phyloP scores from a whole-genome alignment of 2,329 filamentous ascomycete species.

The Xylaria multiplex region DNA sequence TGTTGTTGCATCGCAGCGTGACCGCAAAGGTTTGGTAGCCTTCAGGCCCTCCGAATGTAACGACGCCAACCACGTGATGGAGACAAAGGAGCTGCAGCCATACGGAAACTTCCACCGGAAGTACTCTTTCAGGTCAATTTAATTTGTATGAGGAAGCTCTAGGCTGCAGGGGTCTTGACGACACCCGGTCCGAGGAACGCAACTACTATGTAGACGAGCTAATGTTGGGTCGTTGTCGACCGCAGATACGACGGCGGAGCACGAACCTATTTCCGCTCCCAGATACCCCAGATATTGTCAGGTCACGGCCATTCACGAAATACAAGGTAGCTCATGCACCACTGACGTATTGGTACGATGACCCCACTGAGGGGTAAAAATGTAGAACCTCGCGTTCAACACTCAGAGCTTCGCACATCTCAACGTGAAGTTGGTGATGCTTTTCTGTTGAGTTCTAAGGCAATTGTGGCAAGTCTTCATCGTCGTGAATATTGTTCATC shows the following conservation, averaged over 20 bases:
- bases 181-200: conserved; percentile 25
- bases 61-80: conserved; percentile 37
- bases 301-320: conserved; percentile 23
- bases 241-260: conserved; percentile 36
- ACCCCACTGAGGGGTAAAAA: conserved; percentile 41
- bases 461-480: conserved; percentile 2
- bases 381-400: conserved; percentile 15
- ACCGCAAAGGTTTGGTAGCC: conserved; percentile 24
- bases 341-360: conserved; percentile 36
- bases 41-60: conserved; percentile 34
- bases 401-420: conserved; percentile 9
- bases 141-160: conserved; percentile 26
- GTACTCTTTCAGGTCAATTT: conserved; percentile 19
- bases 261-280: conserved; percentile 35
- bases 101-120: conserved; percentile 23
- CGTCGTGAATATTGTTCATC: background rate
- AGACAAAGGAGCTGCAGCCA: conserved; percentile 29
- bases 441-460: background rate
- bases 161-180: conserved; percentile 20
- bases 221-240: conserved; percentile 11
- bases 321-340: conserved; percentile 37
- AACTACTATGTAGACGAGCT: conserved; percentile 1
- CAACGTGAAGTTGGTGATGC: background rate
- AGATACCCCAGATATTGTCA: conserved; percentile 31
- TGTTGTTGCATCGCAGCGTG: conserved; percentile 29